Percentiles rank a stretch among this genome's conserved stretches.
Evolutionary conservation across 345 rosid species (phyloP).

Genomic region (Dipteronia sinensis): DNA sequence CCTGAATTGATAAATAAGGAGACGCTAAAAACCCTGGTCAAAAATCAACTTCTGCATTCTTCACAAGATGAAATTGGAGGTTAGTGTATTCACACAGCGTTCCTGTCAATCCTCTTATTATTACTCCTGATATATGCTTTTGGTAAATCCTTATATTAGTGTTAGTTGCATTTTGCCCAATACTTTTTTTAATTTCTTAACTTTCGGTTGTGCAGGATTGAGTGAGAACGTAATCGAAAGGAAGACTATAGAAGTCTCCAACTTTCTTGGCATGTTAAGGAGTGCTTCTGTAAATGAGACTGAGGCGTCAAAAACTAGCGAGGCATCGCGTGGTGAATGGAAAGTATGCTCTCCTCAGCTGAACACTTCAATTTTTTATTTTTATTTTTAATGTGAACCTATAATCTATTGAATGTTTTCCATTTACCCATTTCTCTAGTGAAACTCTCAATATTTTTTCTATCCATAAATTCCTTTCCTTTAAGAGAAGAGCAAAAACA

Average conservation of each 20-base stretch:
- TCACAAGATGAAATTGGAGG: constrained; percentile 51
- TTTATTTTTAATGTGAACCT: background rate
- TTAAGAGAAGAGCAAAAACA: background rate
- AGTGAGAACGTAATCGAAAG: constrained; percentile 52
- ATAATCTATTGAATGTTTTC: background rate
- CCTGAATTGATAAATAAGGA: constrained; percentile 60
- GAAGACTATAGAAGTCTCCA: constrained; percentile 58
- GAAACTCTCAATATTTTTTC: background rate
- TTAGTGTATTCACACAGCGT: constrained; percentile 19
- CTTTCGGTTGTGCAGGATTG: constrained; percentile 44
- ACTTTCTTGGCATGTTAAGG: constrained; percentile 83
- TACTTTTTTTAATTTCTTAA: constrained; percentile 13
- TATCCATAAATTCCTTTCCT: background rate
- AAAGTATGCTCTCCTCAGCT: constrained; percentile 55
- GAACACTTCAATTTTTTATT: background rate
- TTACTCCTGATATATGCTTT: background rate
- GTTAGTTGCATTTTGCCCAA: constrained; percentile 11
- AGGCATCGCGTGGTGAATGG: constrained; percentile 65
- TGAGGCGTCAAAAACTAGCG: constrained; percentile 38
- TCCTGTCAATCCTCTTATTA: background rate
- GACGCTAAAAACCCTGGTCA: constrained; percentile 55
- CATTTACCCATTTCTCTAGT: background rate
- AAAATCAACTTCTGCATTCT: constrained; percentile 53
- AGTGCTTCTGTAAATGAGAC: constrained; percentile 61
- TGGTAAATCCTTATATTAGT: background rate